Evolutionary conservation across 2,329 filamentous ascomycete species (phyloP).

Genomic region (Aspergillus awamori): DNA sequence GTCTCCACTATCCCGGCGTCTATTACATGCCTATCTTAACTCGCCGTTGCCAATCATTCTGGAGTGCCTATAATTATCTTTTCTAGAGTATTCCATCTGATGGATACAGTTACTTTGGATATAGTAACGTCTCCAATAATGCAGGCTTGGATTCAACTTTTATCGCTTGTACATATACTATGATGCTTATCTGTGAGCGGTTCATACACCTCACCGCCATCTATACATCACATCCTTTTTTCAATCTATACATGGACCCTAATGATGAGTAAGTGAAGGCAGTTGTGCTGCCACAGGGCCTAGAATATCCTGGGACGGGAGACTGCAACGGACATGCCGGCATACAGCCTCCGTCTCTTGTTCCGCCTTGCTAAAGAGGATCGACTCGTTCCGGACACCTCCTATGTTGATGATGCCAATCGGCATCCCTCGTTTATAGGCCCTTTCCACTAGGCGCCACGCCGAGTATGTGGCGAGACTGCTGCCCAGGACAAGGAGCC

Average conservation of each 20-base stretch:
- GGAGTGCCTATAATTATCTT: neutral
- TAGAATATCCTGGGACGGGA: constrained; percentile 46
- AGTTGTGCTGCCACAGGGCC: constrained; percentile 43
- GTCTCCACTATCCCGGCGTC: neutral
- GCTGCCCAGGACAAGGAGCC: constrained; percentile 79
- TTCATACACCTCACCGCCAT: neutral
- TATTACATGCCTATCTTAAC: neutral
- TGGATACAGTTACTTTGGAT: no score
- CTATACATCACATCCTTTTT: neutral
- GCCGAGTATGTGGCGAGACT: constrained; percentile 94
- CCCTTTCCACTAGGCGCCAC: constrained; percentile 83
- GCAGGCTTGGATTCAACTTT: neutral
- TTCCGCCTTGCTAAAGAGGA: constrained; percentile 41
- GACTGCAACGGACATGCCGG: constrained; percentile 46
- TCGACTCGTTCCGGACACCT: constrained; percentile 50
- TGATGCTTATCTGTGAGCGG: neutral
- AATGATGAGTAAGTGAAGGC: constrained; percentile 14
- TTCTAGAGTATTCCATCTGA: neutral
- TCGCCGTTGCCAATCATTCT: neutral
- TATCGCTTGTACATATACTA: neutral
- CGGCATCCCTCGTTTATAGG: constrained; percentile 78
- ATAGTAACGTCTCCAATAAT: no score
- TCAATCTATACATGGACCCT: neutral
- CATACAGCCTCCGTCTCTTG: constrained; percentile 19
- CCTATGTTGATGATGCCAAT: constrained; percentile 83